phyloP scores from a whole-genome alignment of 1,284 basidiomycete genomes.

The Trichosporon sp. region DNA sequence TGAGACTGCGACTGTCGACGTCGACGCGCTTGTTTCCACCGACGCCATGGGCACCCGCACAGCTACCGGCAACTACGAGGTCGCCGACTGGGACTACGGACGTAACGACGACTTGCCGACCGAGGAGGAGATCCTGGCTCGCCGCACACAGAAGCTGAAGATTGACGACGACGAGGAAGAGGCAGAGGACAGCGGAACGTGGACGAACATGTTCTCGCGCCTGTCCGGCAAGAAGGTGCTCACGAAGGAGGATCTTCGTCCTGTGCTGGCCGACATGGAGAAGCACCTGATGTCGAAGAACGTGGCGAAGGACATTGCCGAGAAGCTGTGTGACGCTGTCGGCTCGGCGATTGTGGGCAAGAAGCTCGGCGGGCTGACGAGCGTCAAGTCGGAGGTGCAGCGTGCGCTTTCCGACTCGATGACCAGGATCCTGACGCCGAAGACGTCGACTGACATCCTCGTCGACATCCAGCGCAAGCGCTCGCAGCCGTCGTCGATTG shows the following conservation, averaged over 20 bases:
- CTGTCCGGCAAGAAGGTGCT: slow-evolving; percentile 76
- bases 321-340: slow-evolving; percentile 90
- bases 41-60: slow-evolving; percentile 59
- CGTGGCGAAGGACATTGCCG: slow-evolving; percentile 90
- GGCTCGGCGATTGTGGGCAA: slow-evolving; percentile 83
- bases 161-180: slow-evolving; percentile 51
- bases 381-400: slow-evolving; percentile 79
- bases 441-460: slow-evolving; percentile 91
- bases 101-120: slow-evolving; percentile 50
- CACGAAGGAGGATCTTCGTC: slow-evolving; percentile 75
- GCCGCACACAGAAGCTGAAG: slow-evolving; percentile 34
- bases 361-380: slow-evolving; percentile 79
- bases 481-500: slow-evolving; percentile 60
- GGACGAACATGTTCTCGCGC: slow-evolving; percentile 67
- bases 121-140: slow-evolving; percentile 45
- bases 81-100: slow-evolving; percentile 82
- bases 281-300: slow-evolving; percentile 98
- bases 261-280: slow-evolving; percentile 90
- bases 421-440: slow-evolving; percentile 91
- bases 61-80: slow-evolving; percentile 84
- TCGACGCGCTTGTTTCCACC: slow-evolving; percentile 47
- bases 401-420: slow-evolving; percentile 78
- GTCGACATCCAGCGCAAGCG: slow-evolving; percentile 59
- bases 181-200: slow-evolving; percentile 21
- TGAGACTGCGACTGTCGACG: slow-evolving; percentile 44